A percentile compares a stretch with the other conserved stretches of the same genome.
Conservation (phyloP, 371 early-diverging fungal species). For the Cokeromyces recurvatus region DNA sequence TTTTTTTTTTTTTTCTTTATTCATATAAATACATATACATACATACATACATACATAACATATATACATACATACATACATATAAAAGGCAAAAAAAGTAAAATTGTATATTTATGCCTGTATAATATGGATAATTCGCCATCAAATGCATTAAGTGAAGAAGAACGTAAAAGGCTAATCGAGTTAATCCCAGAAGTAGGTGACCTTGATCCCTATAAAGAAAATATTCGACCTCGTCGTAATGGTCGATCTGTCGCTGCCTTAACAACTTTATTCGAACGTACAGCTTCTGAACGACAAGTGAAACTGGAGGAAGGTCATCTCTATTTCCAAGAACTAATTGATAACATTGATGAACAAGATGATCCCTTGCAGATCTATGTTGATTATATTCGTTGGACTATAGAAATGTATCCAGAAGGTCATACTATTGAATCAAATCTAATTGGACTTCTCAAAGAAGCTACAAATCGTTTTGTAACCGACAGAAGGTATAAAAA, state of each 20-base stretch:
- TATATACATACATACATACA: no score
- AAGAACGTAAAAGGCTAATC: neutral
- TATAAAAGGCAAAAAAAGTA: no score
- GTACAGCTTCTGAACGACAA: constrained; percentile 25
- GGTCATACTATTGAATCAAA: constrained; percentile 54
- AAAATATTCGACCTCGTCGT: constrained; percentile 72
- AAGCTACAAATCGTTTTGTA: constrained; percentile 55
- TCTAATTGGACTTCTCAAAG: constrained; percentile 54
- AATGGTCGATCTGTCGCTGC: constrained; percentile 64
- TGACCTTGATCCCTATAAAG: constrained; percentile 10
- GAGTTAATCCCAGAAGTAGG: no score
- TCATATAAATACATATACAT: no score
- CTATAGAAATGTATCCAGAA: constrained; percentile 63
- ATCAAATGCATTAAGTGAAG: neutral
- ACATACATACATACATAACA: no score
- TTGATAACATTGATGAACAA: constrained; percentile 42
- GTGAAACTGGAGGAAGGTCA: constrained; percentile 29
- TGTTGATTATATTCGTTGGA: constrained; percentile 71
- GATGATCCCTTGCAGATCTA: constrained; percentile 80
- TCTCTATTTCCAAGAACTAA: constrained; percentile 39
- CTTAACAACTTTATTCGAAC: constrained; percentile 36
- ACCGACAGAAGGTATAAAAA: constrained; percentile 63
- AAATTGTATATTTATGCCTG: no score
- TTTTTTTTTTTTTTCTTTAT: no score
- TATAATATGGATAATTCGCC: no score